Percentiles rank a stretch among this genome's conserved stretches.
Conservation (phyloP, 768 basidiomycete species). For the Boletellus sp. region DNA sequence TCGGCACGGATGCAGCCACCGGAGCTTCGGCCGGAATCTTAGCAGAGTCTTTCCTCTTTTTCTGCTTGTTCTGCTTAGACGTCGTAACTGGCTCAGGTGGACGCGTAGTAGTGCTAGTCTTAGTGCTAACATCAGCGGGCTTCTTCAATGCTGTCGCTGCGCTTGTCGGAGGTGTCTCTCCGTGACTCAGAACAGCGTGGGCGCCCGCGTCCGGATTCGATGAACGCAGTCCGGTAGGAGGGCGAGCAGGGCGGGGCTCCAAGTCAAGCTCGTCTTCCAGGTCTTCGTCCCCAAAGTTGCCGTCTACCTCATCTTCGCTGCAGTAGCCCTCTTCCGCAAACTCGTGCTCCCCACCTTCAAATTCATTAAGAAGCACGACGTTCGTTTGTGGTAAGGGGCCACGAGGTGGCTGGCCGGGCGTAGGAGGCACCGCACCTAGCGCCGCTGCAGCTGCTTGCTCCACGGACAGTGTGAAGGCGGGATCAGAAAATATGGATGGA, state of each 20-base stretch:
- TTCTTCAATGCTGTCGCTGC: conserved; percentile 3
- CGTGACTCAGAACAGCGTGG: conserved; percentile 41
- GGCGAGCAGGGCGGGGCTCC: conserved; percentile 22
- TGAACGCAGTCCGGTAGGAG: conserved; percentile 13
- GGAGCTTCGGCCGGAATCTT: conserved; percentile 22
- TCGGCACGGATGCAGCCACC: conserved; percentile 27
- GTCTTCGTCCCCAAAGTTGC: conserved; percentile 39
- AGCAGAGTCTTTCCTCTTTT: conserved; percentile 40
- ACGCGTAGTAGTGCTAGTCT: conserved; percentile 27
- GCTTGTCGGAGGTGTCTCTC: conserved; percentile 21
- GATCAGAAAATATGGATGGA: conserved; percentile 51
- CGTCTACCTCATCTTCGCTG: conserved; percentile 47
- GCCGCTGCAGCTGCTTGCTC: conserved; percentile 44
- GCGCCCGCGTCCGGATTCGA: conserved; percentile 30
- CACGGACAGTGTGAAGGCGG: conserved; percentile 48
- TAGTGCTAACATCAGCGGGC: conserved; percentile 21
- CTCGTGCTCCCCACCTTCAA: conserved; percentile 34
- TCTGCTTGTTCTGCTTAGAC: conserved; percentile 34
- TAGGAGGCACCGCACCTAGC: conserved; percentile 26
- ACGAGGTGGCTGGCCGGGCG: conserved; percentile 32
- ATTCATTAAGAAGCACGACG: conserved; percentile 40
- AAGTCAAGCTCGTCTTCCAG: conserved; percentile 31
- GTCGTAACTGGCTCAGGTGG: conserved; percentile 19
- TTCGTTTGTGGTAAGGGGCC: conserved; percentile 31
- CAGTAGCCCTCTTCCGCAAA: conserved; percentile 42